These are phyloP conservation scores for Penicillium brasilianum DNA, from an alignment of 2,329 filamentous ascomycete species.

Conservation along the genomic window DNA sequence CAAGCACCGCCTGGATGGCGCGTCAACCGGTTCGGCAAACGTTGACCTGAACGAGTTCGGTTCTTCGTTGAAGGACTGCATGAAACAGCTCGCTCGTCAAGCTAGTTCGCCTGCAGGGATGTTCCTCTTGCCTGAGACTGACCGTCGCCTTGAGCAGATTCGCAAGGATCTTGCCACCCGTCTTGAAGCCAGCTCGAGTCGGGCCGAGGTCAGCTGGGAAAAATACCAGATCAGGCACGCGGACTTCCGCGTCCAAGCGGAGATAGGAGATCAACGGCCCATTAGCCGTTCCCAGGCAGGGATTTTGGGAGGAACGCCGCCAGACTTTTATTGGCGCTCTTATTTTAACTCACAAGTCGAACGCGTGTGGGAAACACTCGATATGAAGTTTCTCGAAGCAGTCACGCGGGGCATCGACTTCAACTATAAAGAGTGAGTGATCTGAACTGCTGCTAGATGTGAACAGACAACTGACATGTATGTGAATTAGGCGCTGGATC, in stretches of 20 bases:
- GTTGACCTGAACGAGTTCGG: conserved; percentile 28
- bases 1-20: conserved; percentile 29
- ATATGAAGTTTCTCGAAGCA: conserved; percentile 63
- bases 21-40: conserved; percentile 23
- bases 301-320: conserved; percentile 55
- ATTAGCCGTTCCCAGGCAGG: conserved; percentile 65
- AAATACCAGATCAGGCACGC: conserved; percentile 65
- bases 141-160: conserved; percentile 58
- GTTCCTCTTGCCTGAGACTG: conserved; percentile 64
- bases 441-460: background rate
- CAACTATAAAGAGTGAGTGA: conserved; percentile 59
- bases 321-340: conserved; percentile 60
- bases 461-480: conserved; percentile 9
- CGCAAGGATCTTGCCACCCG: conserved; percentile 53
- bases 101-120: conserved; percentile 67
- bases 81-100: conserved; percentile 57
- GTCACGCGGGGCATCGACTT: conserved; percentile 60
- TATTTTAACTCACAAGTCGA: conserved; percentile 60
- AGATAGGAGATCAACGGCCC: conserved; percentile 61
- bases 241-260: conserved; percentile 55
- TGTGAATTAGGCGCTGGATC: conserved; percentile 46
- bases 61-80: conserved; percentile 29
- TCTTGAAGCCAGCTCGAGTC: conserved; percentile 22
- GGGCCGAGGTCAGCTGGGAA: conserved; percentile 39
- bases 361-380: conserved; percentile 69